Conservation (phyloP, 179 eudicot genomes). For the Silene vulgaris region DNA sequence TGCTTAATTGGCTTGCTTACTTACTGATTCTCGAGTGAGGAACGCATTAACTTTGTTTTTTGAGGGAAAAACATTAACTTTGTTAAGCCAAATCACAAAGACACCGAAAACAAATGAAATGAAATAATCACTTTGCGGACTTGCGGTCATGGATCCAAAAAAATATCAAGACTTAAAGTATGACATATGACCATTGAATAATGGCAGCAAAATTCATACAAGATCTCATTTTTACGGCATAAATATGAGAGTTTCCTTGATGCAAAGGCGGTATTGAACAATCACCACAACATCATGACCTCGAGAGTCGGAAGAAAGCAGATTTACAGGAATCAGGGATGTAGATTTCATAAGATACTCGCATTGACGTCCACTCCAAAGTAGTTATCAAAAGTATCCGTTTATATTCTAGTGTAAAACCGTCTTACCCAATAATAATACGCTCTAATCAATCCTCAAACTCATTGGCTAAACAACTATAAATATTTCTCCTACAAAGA, state of each 20-base stretch:
- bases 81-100: neutral
- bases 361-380: constrained; percentile 6
- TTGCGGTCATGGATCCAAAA: neutral
- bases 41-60: too few species aligned
- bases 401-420: too few species aligned
- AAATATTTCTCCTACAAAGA: neutral
- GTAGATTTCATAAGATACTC: neutral
- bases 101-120: neutral
- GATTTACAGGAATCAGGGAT: neutral
- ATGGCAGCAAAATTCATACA: neutral
- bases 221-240: too few species aligned
- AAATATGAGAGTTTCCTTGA: neutral
- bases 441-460: too few species aligned
- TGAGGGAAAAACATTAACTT: neutral
- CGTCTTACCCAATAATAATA: too few species aligned
- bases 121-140: neutral
- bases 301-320: too few species aligned
- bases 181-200: neutral
- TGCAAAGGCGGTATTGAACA: neutral
- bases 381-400: too few species aligned
- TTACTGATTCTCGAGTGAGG: too few species aligned
- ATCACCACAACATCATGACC: neutral
- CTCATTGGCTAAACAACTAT: too few species aligned
- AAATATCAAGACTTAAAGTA: neutral
- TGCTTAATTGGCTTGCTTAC: too few species aligned